Evolutionary conservation across 228 moss, liverwort and hornwort genomes (phyloP).

Genomic region (Sphagnum magellanicum): DNA sequence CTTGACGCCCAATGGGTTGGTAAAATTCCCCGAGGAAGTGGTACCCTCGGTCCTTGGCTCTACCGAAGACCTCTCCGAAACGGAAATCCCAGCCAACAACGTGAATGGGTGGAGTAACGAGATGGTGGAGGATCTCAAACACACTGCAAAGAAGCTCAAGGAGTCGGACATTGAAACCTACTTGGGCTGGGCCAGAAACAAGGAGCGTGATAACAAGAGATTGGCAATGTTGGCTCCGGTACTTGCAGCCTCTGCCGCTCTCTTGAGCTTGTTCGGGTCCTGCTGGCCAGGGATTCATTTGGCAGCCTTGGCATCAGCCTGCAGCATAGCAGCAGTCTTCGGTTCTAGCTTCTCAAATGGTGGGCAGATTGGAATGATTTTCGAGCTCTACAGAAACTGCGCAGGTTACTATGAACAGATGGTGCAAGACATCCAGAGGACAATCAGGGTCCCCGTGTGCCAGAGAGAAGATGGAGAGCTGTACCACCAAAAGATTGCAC

Average conservation of each 20-base stretch:
- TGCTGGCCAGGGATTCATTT: neutral
- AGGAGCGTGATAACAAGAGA: too few relatives aligned
- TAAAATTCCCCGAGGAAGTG: conserved; percentile 19
- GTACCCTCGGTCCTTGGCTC: neutral
- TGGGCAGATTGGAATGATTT: conserved; percentile 15
- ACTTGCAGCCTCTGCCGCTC: too few relatives aligned
- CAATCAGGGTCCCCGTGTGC: conserved; percentile 2
- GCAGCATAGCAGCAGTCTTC: too few relatives aligned
- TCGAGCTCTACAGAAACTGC: conserved; percentile 19
- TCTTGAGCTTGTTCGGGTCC: too few relatives aligned
- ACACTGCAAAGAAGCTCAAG: neutral
- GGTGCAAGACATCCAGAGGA: conserved; percentile 11
- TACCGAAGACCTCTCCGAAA: neutral
- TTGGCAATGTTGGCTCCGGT: too few relatives aligned
- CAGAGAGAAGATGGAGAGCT: conserved; percentile 10
- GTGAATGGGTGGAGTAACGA: conserved; percentile 7
- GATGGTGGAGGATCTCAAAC: conserved; percentile 6
- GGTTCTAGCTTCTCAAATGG: neutral
- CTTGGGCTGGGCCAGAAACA: neutral
- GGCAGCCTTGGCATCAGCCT: too few relatives aligned
- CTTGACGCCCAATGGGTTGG: conserved; percentile 15
- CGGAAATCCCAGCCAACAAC: neutral
- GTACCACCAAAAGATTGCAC: conserved; percentile 11
- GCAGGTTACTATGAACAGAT: conserved; percentile 22
- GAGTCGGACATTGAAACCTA: conserved; percentile 2